phyloP scores from a whole-genome alignment of 164 flowering plant species.

The Vitis labrusca region DNA sequence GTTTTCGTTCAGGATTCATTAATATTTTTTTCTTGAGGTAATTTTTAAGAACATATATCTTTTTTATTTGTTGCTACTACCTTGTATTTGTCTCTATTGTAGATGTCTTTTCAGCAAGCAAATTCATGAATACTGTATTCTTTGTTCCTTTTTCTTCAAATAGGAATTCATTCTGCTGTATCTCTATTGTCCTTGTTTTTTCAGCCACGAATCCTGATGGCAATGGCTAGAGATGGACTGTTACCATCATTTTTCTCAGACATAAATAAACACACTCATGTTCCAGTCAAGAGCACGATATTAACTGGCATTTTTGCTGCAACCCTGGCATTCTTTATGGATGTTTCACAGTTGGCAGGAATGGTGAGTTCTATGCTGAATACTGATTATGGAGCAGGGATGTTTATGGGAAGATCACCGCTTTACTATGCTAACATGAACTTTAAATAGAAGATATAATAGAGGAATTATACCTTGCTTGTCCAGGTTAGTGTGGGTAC shows the following conservation, averaged over 20 bases:
- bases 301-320: constrained; percentile 57
- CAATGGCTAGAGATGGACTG: constrained; percentile 80
- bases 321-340: constrained; percentile 61
- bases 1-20: too few relatives aligned
- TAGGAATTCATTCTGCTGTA: not conserved
- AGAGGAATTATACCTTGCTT: not conserved
- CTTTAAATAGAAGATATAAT: not conserved
- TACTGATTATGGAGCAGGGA: not conserved
- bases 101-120: too few relatives aligned
- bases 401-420: not conserved
- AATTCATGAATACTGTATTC: too few relatives aligned
- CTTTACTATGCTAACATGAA: constrained; percentile 3
- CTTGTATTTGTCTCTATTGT: too few relatives aligned
- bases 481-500: constrained; percentile 88
- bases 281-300: constrained; percentile 69
- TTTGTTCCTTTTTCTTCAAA: too few relatives aligned
- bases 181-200: constrained; percentile 1
- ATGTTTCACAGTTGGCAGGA: constrained; percentile 70
- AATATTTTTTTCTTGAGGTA: too few relatives aligned
- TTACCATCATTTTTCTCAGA: constrained; percentile 66
- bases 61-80: too few relatives aligned
- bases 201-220: constrained; percentile 81
- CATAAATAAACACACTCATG: constrained; percentile 51
- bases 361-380: constrained; percentile 42
- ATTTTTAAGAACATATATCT: too few relatives aligned